Evolutionary conservation across 331 rosid genomes (phyloP), one percentile per base, ranked within the genome.

Genomic region (Telfairia occidentalis): DNA sequence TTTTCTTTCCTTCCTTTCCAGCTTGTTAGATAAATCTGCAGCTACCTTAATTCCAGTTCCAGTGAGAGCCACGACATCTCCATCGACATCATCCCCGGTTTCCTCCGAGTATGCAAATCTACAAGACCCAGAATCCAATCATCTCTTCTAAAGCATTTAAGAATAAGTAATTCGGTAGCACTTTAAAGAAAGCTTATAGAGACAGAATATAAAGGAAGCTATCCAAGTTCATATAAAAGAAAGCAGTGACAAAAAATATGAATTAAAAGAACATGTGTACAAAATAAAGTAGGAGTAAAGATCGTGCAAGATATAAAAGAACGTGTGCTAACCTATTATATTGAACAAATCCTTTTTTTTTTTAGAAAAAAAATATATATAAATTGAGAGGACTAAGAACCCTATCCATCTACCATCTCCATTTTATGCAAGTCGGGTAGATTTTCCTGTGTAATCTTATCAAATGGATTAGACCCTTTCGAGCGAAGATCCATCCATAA

Each of bases 41-140:
- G 55, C 92, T 78, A 86, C 80, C 87, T 85, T 90, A 29, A 85
- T 79, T 46, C 86, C 90, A 9, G 84, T 79, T 76, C 90, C 88
- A 0, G 93, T 86, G 58, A 92, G 89, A 9, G 96, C 83, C 74
- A 92, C 85, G 32, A 85, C 92, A 59, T 90, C 96, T 76, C 87
- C 98, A 12, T 89, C 92, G 28, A 48, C 61, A 6, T 69, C 74
- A 2, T 69, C 74, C 15, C 10, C 74, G 7, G 38, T 43, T 23
- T 69, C 74, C 38, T 69, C 74, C 7, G 74, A 40, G 38, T 69
- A 69, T 24, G 74, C 74, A 42, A 69, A 69, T 43, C 74, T 69
- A 43, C 7, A 0, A 43, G 2, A 18, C 9, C 52, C 73, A 4
- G 16, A 35, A 63, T 35, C 3, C 72, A 65, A n/a, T 63, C 46